phyloP scores from a whole-genome alignment of 2,329 filamentous ascomycete species.

The Drechslerella stenobrocha region DNA sequence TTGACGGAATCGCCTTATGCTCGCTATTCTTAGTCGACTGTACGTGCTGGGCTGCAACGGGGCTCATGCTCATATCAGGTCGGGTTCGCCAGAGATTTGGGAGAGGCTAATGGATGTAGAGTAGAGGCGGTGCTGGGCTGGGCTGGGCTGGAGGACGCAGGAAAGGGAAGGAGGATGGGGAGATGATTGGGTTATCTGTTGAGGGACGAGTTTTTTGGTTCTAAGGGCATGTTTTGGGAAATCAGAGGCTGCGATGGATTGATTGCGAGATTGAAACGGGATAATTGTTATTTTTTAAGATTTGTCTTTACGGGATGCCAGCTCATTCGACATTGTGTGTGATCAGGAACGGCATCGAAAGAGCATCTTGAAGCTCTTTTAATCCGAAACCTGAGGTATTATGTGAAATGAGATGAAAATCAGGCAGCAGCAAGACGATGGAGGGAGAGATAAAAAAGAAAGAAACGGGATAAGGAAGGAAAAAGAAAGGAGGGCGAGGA shows the following conservation, averaged over 20 bases:
- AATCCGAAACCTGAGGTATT: constrained; percentile 45
- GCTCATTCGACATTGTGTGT: too few species aligned
- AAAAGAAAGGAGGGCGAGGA: too few species aligned
- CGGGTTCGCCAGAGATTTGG: neutral
- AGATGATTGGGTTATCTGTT: neutral
- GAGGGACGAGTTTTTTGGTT: neutral
- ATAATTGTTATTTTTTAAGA: neutral
- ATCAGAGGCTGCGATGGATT: neutral
- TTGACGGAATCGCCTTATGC: neutral
- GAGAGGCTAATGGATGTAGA: too few species aligned
- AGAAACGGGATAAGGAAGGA: constrained; percentile 20
- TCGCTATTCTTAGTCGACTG: neutral
- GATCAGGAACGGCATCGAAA: constrained; percentile 31
- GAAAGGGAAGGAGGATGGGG: neutral
- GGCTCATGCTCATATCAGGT: constrained; percentile 1
- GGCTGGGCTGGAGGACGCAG: neutral
- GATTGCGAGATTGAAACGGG: neutral
- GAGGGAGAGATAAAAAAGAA: constrained; percentile 12
- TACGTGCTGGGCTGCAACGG: too few species aligned
- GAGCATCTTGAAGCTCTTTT: constrained; percentile 17
- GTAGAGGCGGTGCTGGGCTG: constrained; percentile 2
- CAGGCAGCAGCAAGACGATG: constrained; percentile 49
- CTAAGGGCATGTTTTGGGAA: neutral
- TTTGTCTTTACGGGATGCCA: constrained; percentile 1
- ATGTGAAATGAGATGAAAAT: constrained; percentile 38